These are phyloP conservation scores for Paecilomyces sp. DNA, from an alignment of 2,329 filamentous ascomycete genomes.

Conservation along the genomic window DNA sequence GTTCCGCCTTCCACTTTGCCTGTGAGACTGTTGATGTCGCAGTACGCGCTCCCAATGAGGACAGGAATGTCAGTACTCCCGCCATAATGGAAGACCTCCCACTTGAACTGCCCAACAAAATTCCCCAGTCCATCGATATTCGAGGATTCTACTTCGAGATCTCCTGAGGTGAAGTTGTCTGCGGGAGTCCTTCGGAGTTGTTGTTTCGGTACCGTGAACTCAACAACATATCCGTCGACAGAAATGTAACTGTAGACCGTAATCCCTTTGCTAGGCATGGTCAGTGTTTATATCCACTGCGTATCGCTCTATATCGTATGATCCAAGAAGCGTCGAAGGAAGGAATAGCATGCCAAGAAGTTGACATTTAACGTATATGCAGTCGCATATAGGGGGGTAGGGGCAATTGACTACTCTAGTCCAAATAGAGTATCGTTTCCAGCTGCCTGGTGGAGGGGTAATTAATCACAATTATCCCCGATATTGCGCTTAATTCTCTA, in stretches of 20 bases:
- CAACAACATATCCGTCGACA: background rate
- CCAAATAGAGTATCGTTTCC: too few species aligned
- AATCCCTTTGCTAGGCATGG: background rate
- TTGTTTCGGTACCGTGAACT: background rate
- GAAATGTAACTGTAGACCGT: background rate
- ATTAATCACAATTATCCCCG: too few species aligned
- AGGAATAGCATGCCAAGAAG: background rate
- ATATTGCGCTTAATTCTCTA: too few species aligned
- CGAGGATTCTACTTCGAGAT: background rate
- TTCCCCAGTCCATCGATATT: background rate
- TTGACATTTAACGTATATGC: too few species aligned
- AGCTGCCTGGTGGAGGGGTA: too few species aligned
- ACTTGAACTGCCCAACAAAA: background rate
- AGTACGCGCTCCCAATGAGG: background rate
- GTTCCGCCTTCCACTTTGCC: slow-evolving; percentile 9
- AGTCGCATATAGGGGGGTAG: too few species aligned
- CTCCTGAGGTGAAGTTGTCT: background rate
- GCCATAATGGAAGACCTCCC: background rate
- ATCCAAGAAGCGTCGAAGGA: background rate
- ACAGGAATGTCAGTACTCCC: background rate
- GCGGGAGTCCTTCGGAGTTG: background rate
- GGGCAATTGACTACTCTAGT: too few species aligned
- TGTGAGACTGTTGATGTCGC: background rate
- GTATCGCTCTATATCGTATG: background rate
- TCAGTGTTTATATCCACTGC: slow-evolving; percentile 7